Conservation (phyloP, 768 basidiomycete species). For the Cyclocybe aegerita region DNA sequence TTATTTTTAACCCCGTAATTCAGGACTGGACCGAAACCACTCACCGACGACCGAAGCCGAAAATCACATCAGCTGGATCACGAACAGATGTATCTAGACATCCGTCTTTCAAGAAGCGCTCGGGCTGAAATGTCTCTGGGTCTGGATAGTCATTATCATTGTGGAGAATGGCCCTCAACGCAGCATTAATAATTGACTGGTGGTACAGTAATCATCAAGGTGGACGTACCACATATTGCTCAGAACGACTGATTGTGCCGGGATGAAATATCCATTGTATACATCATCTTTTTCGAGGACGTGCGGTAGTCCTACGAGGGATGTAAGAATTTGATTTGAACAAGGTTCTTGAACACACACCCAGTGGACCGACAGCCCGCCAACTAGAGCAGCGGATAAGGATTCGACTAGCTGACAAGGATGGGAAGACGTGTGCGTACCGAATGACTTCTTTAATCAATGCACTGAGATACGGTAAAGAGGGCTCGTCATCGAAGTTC, state of each 20-base stretch:
- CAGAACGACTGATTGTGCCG: constrained; percentile 37
- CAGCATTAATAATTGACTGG: background rate
- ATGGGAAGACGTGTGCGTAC: constrained; percentile 1
- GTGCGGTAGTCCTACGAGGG: constrained; percentile 29
- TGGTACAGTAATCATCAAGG: background rate
- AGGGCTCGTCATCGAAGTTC: constrained; percentile 31
- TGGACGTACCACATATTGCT: constrained; percentile 31
- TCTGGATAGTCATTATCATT: constrained; percentile 28
- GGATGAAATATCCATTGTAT: constrained; percentile 45
- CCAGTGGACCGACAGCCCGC: constrained; percentile 27
- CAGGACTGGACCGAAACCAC: background rate
- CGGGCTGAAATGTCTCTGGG: constrained; percentile 36
- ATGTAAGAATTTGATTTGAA: background rate
- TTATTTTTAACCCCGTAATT: background rate
- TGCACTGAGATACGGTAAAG: constrained; percentile 37
- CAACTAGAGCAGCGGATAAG: constrained; percentile 16
- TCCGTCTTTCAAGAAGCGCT: constrained; percentile 42
- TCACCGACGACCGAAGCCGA: constrained; percentile 38
- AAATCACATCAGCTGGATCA: constrained; percentile 34
- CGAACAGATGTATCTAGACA: constrained; percentile 26
- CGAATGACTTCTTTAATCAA: constrained; percentile 35
- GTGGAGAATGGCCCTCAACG: constrained; percentile 28
- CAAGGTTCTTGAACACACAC: constrained; percentile 11
- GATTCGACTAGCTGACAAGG: background rate
- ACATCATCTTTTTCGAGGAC: constrained; percentile 38